These are phyloP conservation scores for Bolboschoenoplectus hybrid DNA, from an alignment of 202 grass and related monocot genomes.

Conservation along the genomic window DNA sequence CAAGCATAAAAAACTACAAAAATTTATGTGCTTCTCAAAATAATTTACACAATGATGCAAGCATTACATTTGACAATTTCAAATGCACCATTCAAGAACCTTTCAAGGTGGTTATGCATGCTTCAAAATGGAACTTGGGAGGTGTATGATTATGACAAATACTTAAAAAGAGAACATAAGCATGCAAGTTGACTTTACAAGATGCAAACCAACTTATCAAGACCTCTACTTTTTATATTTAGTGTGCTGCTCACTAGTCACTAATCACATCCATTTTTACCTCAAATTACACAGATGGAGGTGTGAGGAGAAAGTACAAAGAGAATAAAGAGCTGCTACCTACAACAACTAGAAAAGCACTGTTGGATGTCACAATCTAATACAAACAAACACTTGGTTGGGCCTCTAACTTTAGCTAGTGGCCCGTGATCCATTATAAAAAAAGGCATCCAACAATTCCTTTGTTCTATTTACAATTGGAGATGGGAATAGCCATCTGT, in stretches of 20 bases:
- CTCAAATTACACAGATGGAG: slow-evolving; percentile 12
- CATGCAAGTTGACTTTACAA: slow-evolving; percentile 30
- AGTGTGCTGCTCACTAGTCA: background rate
- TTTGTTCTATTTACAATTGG: background rate
- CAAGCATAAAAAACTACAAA: background rate
- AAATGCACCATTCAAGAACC: background rate
- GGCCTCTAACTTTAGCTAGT: background rate
- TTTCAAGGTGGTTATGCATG: background rate
- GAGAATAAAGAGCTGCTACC: background rate
- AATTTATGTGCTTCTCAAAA: background rate
- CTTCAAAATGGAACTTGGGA: background rate
- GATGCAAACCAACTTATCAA: background rate
- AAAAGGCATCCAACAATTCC: background rate
- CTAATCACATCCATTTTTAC: background rate
- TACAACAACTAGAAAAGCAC: slow-evolving; percentile 1
- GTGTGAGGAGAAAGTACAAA: slow-evolving; percentile 26
- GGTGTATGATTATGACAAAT: slow-evolving; percentile 16
- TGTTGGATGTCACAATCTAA: slow-evolving; percentile 33
- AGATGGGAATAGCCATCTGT: background rate
- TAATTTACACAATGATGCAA: slow-evolving; percentile 1
- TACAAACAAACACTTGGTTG: background rate
- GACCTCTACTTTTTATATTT: background rate
- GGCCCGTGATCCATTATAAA: background rate
- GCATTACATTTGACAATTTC: background rate
- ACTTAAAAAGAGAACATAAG: background rate